phyloP scores from a whole-genome alignment of 176 grass and related monocot genomes.

The Oryza punctata region DNA sequence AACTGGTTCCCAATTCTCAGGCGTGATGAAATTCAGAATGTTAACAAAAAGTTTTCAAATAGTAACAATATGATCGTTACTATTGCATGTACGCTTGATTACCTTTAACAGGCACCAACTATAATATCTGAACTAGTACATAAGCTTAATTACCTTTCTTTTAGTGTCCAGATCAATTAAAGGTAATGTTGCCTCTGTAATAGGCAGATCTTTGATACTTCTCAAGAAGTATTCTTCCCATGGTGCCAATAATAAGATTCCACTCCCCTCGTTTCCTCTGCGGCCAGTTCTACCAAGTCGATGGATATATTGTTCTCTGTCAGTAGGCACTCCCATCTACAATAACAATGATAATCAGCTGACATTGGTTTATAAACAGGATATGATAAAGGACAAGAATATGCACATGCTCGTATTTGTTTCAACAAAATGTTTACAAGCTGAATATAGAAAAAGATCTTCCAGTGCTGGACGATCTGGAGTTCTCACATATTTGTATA shows the following conservation, averaged over 20 bases:
- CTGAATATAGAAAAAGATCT: not conserved
- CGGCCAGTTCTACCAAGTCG: conserved; percentile 99
- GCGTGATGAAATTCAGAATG: not conserved
- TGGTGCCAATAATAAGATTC: conserved; percentile 79
- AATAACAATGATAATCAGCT: conserved; percentile 28
- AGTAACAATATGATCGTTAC: not conserved
- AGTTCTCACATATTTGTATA: conserved; percentile 4
- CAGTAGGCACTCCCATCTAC: conserved; percentile 83
- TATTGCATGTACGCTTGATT: not conserved
- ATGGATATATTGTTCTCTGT: conserved; percentile 97
- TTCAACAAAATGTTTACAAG: not conserved
- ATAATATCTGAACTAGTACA: not conserved
- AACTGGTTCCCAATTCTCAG: not conserved
- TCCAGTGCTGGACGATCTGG: not conserved
- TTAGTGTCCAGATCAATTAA: conserved; percentile 65
- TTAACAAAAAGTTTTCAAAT: not conserved
- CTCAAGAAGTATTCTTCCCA: conserved; percentile 94
- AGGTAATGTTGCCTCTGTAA: conserved; percentile 64
- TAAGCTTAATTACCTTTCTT: conserved; percentile 57
- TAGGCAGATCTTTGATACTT: conserved; percentile 78
- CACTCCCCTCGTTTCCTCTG: conserved; percentile 80
- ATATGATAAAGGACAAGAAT: conserved; percentile 13
- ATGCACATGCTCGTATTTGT: not conserved
- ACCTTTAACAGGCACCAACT: not conserved
- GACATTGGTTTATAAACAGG: conserved; percentile 1